Percentiles rank a stretch among this genome's conserved stretches.
These are phyloP conservation scores for Fragosphaeria purpurea DNA, from an alignment of 2,329 filamentous ascomycete species.

Conservation along the genomic window DNA sequence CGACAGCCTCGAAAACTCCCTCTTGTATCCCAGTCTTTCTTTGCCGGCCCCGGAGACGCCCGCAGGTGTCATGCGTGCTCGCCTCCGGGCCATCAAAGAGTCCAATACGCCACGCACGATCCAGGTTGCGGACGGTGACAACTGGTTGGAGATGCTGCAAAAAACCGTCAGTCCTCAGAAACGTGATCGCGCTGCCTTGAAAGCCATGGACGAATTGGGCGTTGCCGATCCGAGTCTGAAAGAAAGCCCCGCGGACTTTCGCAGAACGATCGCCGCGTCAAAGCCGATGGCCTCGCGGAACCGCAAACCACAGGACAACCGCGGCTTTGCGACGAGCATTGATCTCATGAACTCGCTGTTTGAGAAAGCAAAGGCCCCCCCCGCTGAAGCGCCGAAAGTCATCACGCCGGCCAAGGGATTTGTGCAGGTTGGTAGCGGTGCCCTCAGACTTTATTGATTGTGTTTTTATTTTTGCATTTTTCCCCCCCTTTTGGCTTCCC, in stretches of 20 bases:
- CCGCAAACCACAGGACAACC: conserved; percentile 35
- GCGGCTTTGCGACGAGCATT: conserved; percentile 76
- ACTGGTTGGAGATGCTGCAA: conserved; percentile 90
- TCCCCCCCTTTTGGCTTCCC: neutral
- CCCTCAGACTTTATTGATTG: conserved; percentile 21
- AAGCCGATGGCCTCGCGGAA: conserved; percentile 22
- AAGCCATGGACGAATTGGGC: conserved; percentile 46
- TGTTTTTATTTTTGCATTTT: conserved; percentile 20
- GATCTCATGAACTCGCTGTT: conserved; percentile 95
- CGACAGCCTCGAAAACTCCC: conserved; percentile 32
- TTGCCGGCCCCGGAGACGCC: conserved; percentile 41
- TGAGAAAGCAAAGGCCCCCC: conserved; percentile 55
- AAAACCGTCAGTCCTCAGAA: conserved; percentile 92
- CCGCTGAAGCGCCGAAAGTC: conserved; percentile 39
- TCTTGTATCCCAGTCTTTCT: conserved; percentile 35
- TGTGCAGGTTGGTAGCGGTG: conserved; percentile 68
- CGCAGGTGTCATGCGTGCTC: conserved; percentile 52
- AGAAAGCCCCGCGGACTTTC: conserved; percentile 17
- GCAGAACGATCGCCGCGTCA: conserved; percentile 17
- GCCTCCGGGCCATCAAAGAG: conserved; percentile 53
- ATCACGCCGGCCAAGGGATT: conserved; percentile 54
- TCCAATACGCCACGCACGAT: conserved; percentile 47
- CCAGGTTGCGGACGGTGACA: conserved; percentile 59
- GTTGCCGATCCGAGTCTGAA: conserved; percentile 39
- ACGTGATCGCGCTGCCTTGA: conserved; percentile 69